These are phyloP conservation scores for Mimosa pudica DNA, from an alignment of 306 rosid genomes.

Conservation along the genomic window DNA sequence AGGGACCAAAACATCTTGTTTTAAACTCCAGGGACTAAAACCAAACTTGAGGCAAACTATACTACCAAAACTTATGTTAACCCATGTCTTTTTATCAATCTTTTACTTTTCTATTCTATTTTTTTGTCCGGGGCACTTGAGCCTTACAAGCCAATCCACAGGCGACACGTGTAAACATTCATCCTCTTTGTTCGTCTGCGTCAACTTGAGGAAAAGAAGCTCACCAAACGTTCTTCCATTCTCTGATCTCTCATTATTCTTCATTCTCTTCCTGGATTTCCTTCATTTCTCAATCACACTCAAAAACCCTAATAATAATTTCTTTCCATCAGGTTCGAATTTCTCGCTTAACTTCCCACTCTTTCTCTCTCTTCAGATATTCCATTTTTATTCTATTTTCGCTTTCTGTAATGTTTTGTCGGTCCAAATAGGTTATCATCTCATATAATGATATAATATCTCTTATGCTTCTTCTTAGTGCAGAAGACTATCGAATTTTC, in stretches of 20 bases:
- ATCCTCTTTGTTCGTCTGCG: not conserved
- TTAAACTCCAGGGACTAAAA: no score
- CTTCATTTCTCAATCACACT: not conserved
- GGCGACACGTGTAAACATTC: conserved; percentile 14
- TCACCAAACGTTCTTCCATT: not conserved
- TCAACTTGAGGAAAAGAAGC: not conserved
- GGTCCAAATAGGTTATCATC: conserved; percentile 17
- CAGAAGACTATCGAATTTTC: conserved; percentile 39
- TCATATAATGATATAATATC: not conserved
- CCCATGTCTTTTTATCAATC: no score
- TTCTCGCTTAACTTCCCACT: not conserved
- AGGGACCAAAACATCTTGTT: no score
- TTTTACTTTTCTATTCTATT: no score
- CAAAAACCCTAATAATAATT: conserved; percentile 25
- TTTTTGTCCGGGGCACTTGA: not conserved
- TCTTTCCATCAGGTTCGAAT: conserved; percentile 24
- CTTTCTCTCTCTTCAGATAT: conserved; percentile 4
- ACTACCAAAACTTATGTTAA: no score
- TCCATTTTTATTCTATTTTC: conserved; percentile 17
- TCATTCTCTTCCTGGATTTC: not conserved
- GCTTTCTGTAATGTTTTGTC: conserved; percentile 17
- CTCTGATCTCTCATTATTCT: conserved; percentile 11
- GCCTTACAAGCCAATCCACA: not conserved
- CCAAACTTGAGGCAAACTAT: no score
- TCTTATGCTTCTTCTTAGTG: conserved; percentile 27